These are phyloP conservation scores for Chenopodium formosanum DNA, from an alignment of 148 eudicot genomes.

Conservation along the genomic window DNA sequence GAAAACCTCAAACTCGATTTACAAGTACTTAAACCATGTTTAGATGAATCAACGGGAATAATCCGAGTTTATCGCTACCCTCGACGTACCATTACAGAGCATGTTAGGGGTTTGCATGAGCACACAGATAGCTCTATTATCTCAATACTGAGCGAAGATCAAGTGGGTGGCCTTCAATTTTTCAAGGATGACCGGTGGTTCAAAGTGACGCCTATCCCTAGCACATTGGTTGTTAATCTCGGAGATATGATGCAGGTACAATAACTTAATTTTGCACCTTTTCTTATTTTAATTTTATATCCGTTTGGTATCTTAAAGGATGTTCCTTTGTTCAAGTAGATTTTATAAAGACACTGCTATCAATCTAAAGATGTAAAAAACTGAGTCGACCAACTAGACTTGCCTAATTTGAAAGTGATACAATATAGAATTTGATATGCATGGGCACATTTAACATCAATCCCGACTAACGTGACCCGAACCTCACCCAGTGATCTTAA, in stretches of 20 bases:
- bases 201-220: slow-evolving; percentile 43
- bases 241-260: slow-evolving; percentile 86
- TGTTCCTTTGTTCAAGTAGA: too few species aligned
- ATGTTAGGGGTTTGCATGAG: slow-evolving; percentile 47
- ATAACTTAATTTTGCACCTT: not conserved
- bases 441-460: too few species aligned
- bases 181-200: slow-evolving; percentile 53
- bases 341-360: too few species aligned
- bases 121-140: slow-evolving; percentile 83
- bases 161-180: slow-evolving; percentile 68
- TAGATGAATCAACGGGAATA: slow-evolving; percentile 46
- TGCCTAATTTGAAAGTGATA: too few species aligned
- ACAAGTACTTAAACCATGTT: slow-evolving; percentile 27
- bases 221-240: slow-evolving; percentile 58
- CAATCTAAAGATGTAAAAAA: too few species aligned
- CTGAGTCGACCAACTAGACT: too few species aligned
- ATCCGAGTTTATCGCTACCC: slow-evolving; percentile 63
- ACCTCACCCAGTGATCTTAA: too few species aligned
- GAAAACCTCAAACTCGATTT: slow-evolving; percentile 25
- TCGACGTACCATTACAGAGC: slow-evolving; percentile 11
- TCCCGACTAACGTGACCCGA: too few species aligned
- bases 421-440: too few species aligned
- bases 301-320: too few species aligned
- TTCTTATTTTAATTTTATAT: too few species aligned
- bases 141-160: slow-evolving; percentile 55